Evolutionary conservation across 2,329 filamentous ascomycete species (phyloP), one percentile per base, ranked within the genome.

Genomic region (Phialemoniopsis sp.): DNA sequence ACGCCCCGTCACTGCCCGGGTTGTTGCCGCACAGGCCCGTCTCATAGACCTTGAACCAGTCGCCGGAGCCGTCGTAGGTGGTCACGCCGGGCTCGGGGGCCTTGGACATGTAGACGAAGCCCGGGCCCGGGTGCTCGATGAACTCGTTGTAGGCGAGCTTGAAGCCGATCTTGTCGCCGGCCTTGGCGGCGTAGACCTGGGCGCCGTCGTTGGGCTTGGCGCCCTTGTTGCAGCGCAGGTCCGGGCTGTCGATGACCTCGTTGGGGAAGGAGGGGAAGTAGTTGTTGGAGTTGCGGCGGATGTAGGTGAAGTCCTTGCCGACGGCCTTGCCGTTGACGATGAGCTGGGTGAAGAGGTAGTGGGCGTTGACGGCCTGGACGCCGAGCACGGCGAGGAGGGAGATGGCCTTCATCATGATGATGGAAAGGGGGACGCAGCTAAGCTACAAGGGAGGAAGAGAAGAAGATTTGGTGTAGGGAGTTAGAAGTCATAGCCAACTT

Each of bases 91-190:
- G 37, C 37, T 46, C 38, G 19, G 68, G 64, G 6, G 70, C 68
- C 45, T 63, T 62, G 32, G 63, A 64, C 56, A 70, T 55, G 52
- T 68, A 68, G 45, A 67, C 52, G 44, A 60, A 60, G 13, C 63
- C 59, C 1, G 65, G 63, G 10, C 66, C 65, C 6, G 66, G 66
- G 48, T 68, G 66, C 57, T 68, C 61, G 51, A 76, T 66, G 52
- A 68, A 52, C 47, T 70, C 62, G 52, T 67, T 64, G 62, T 72
- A 57, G 60, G 70, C 60, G 48, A 76, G 48, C 65, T 73, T 61
- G 62, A 74, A 58, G 50, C 67, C 59, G 54, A 77, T 52, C 54
- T 71, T 64, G 55, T 70, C 63, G 32, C 72, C 72, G 4, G 70
- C 63, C 40, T 66, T 66, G 43, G 73, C 70, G 3, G 57, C 54